Conservation (phyloP, 768 basidiomycete species). For the Antrodiella citrinella region DNA sequence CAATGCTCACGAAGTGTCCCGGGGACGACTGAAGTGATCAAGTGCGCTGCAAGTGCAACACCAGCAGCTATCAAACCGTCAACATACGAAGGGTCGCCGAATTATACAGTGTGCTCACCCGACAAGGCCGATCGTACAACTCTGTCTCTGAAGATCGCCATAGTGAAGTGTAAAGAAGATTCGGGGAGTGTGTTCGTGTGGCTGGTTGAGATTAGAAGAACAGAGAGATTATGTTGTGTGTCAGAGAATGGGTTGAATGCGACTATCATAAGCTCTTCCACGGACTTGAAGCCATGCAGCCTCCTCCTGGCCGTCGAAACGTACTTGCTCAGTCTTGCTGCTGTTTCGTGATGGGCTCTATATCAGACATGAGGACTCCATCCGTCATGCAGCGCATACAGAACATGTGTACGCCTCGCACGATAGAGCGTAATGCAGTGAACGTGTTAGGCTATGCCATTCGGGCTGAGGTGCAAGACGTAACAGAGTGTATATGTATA, state of each 20-base stretch:
- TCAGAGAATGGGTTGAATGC: background rate
- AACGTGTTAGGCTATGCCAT: too few species aligned
- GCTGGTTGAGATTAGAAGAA: background rate
- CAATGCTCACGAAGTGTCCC: conserved; percentile 13
- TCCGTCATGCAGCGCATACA: too few species aligned
- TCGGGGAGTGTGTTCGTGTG: background rate
- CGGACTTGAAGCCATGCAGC: background rate
- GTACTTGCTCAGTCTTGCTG: too few species aligned
- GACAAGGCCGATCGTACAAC: background rate
- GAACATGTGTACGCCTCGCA: too few species aligned
- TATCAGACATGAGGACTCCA: too few species aligned
- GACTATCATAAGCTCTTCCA: background rate
- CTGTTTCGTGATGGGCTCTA: too few species aligned
- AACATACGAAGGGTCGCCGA: conserved; percentile 1
- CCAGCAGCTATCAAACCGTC: conserved; percentile 9
- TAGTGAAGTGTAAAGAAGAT: background rate
- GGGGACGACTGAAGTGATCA: conserved; percentile 12
- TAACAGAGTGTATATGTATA: too few species aligned
- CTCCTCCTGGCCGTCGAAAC: background rate
- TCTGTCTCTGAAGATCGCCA: background rate
- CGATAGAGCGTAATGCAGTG: too few species aligned
- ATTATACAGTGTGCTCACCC: background rate
- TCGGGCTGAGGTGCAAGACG: too few species aligned
- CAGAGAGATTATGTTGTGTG: background rate
- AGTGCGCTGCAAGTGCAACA: conserved; percentile 15